Percentiles rank a stretch among this genome's conserved stretches.
Conservation (phyloP, 2,329 filamentous ascomycete genomes). For the Ascochyta fabae region DNA sequence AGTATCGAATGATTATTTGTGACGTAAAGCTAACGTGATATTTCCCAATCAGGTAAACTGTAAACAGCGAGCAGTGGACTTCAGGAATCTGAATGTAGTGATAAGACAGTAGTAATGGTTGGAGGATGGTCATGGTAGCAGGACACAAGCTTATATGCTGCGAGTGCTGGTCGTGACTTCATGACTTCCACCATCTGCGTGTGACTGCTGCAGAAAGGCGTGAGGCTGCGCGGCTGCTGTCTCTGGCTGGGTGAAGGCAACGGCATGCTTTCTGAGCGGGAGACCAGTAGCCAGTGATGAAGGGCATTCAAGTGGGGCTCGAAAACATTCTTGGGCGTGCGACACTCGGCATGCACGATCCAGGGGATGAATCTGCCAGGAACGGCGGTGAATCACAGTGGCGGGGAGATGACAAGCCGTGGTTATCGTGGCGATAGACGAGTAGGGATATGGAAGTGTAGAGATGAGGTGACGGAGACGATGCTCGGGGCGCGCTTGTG, state of each 20-base stretch:
- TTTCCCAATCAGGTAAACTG: not conserved
- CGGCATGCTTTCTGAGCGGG: slow-evolving; percentile 11
- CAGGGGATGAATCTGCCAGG: not conserved
- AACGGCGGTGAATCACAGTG: not conserved
- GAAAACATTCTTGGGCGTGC: not conserved
- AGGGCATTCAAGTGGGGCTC: slow-evolving; percentile 7
- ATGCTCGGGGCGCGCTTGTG: not conserved
- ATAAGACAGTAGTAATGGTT: not conserved
- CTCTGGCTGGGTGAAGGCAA: slow-evolving; percentile 6
- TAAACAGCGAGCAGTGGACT: not conserved
- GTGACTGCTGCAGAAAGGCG: not conserved
- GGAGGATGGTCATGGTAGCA: not conserved
- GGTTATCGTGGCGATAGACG: slow-evolving; percentile 5
- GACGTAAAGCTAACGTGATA: slow-evolving; percentile 18
- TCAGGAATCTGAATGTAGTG: not conserved
- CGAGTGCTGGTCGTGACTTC: not conserved
- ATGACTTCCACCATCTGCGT: slow-evolving; percentile 2
- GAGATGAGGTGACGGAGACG: slow-evolving; percentile 1
- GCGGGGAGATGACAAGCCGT: slow-evolving; percentile 4
- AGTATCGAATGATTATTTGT: slow-evolving; percentile 10
- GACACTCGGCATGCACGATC: slow-evolving; percentile 6
- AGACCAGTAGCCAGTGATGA: slow-evolving; percentile 15
- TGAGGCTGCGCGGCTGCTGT: slow-evolving; percentile 5
- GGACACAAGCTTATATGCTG: not conserved
- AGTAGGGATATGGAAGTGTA: not conserved